Evolutionary conservation across 2,329 filamentous ascomycete genomes (phyloP), one percentile per base, ranked within the genome.

Genomic region (Chrysosporium keratinophilum): DNA sequence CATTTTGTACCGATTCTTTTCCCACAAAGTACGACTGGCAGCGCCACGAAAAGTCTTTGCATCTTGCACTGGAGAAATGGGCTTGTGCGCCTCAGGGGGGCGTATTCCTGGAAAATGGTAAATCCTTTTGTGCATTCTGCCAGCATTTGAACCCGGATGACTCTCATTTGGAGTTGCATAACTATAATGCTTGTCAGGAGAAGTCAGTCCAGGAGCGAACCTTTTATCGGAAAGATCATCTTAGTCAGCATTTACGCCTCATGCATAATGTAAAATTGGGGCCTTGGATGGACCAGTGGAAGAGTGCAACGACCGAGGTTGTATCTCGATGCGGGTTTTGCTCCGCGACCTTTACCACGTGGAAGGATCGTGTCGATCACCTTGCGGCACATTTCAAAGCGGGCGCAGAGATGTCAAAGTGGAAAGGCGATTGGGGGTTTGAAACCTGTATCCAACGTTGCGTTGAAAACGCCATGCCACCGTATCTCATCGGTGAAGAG

Each of bases 171-270:
- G 79, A 81, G 59, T 72, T 70, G 6, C 81, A 84, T 67, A 80
- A 82, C 58, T 80, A 79, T 63, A 68, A 69, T 34, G 70, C 73
- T 28, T 84, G 81, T 60, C 76, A 79, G 59, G 78, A 82, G 58
- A 83, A 83, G 63, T 78, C 78, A 3, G 58, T 76, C 1, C 76
- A 80, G 44, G 77, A 81, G 54, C 73, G 80, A 35, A 82, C 78
- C 0, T 83, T 82, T 63, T 82, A 79, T 61, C 71, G 80, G 23
- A 82, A 82, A 64, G 80, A 83, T 60, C 80, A 83, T 61, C 71
- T 83, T 11, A 75, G 79, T 48, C 80, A 83, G 60, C 80, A 83
- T 63, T 65, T 82, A 33, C 73, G 78, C 35, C 67, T 82, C 51
- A 80, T 82, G 72, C 80, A 83, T 61, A 73, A 74, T 56, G 77